Base-by-base conservation (phyloP, 2,329 filamentous ascomycete genomes). In the Xylariaceae sp. region DNA sequence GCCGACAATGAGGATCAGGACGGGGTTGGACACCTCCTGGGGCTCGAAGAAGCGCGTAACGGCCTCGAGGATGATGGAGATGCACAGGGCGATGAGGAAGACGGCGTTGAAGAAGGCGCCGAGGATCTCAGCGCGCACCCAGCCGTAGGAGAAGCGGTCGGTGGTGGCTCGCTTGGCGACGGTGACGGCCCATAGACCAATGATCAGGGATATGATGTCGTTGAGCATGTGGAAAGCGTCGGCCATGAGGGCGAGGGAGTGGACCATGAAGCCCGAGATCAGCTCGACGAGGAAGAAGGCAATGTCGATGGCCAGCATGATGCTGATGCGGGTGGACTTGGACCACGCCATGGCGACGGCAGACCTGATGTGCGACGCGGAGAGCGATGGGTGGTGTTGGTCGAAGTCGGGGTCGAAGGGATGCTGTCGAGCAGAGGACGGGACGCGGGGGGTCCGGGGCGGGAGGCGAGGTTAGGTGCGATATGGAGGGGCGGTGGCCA, bases 221-320 rank as follows among this genome's bases (percentile, higher is more conserved):
- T 99, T 99, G 53, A 99, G 78, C 94, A 99, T 99, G 73, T 99
- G 94, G 70, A 99, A 99, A 52, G 94, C 90, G 74, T 99, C 94
- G 47, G 94, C 94, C 66, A 95, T 90, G 51, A 99, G 80, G 35
- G 94, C 94, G 60, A 99, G 81, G 15, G 94, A 97, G 66, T 91
- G 86, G 53, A 95, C 90, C 56, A 86, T 75, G 75, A 96, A 89
- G 54, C 94, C 92, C 54, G 87, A 83, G 50, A 87, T 83, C 54
- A 99, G 73, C 72, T 99, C 94, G 51, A 97, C 75, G 42, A 96
- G 71, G 72, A 99, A 96, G 75, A 99, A 99, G 38, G 81, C 78
- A 45, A 85, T 78, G 72, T 97, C 92, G 65, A 99, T 95, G 56
- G 75, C 86, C 68, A 99, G 83, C 79, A 99, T 89, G 68, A 96